Percentiles rank a stretch among this genome's conserved stretches.
Evolutionary conservation across 352 stramenopile species (phyloP).

Genomic region (Elongisporangium undulatum): DNA sequence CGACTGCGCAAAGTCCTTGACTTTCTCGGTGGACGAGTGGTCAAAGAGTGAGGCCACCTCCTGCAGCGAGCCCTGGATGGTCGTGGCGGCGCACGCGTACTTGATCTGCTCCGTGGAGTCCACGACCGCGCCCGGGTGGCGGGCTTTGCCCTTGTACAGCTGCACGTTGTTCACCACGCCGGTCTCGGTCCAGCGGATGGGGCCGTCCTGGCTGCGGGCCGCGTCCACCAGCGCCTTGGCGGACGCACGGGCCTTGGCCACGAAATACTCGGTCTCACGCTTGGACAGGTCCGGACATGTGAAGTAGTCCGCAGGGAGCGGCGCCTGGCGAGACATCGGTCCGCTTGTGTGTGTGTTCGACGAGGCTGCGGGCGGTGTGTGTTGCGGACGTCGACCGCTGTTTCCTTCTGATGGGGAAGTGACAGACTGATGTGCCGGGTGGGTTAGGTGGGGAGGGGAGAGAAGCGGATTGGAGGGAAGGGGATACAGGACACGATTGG

Average conservation of each 20-base stretch:
- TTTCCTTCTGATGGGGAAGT: not conserved
- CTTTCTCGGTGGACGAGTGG: conserved; percentile 44
- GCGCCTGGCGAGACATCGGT: conserved; percentile 21
- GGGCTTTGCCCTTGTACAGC: conserved; percentile 63
- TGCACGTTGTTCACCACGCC: conserved; percentile 52
- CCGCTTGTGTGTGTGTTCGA: not conserved
- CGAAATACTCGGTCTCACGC: conserved; percentile 47
- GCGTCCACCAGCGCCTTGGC: conserved; percentile 56
- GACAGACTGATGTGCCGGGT: not conserved
- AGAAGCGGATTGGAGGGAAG: not conserved
- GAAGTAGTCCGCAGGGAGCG: conserved; percentile 50
- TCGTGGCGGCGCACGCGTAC: conserved; percentile 55
- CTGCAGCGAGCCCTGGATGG: conserved; percentile 54
- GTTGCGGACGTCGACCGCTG: not conserved
- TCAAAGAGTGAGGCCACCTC: conserved; percentile 72
- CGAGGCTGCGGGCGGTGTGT: not conserved
- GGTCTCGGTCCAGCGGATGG: conserved; percentile 50
- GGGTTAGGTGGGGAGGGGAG: not conserved
- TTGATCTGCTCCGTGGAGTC: conserved; percentile 30
- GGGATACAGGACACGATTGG: not conserved
- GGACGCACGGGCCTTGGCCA: conserved; percentile 57
- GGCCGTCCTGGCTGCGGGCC: conserved; percentile 49
- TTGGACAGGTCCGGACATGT: conserved; percentile 46
- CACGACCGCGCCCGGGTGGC: conserved; percentile 30
- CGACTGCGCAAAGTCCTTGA: conserved; percentile 34